Evolutionary conservation across 2,329 filamentous ascomycete species (phyloP), one percentile per base, ranked within the genome.

Genomic region (Diaporthe ampelina): DNA sequence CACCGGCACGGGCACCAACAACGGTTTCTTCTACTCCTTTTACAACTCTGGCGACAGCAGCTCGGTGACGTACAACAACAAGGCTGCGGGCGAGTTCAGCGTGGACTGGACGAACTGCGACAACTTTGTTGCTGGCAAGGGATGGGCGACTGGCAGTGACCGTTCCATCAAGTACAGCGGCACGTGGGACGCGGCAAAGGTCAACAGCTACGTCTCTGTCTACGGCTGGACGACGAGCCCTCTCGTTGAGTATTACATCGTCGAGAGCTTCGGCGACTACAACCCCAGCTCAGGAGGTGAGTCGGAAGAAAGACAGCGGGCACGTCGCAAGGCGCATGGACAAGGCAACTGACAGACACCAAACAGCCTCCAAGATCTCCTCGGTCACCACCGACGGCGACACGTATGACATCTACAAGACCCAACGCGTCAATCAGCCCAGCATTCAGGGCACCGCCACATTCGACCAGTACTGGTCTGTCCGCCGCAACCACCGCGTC

Each of bases 121-220:
- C 69, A 88, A 90, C 83, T 88, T 89, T 71, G 88, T 90, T 56
- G 88, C 83, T 76, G 89, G 89, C 75, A 91, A 91, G 81, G 89
- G 89, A 58, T 91, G 89, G 89, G 85, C 85, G 73, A 85, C 88
- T 43, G 89, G 88, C 74, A 77, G 77, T 69, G 76, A 79, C n/a
- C 74, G 73, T 37, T 75, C 68, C n/a, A 76, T 81, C 56, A 73
- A 72, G 37, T 81, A 81, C 75, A 78, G 76, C 72, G 79, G 79
- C 59, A 80, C 81, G 58, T 81, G 79, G 78, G 77, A 79, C 72
- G 77, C 77, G 67, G 79, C 78, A 76, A 80, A 77, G 13, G 78
- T 79, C 69, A 79, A 79, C 76, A 75, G 73, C 75, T 82, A 81
- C 76, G 78, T 82, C 56, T 76, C 80, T 67, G 73, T 82, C 59